phyloP scores from a whole-genome alignment of 106 monocot species.

The Acorus gramineus region DNA sequence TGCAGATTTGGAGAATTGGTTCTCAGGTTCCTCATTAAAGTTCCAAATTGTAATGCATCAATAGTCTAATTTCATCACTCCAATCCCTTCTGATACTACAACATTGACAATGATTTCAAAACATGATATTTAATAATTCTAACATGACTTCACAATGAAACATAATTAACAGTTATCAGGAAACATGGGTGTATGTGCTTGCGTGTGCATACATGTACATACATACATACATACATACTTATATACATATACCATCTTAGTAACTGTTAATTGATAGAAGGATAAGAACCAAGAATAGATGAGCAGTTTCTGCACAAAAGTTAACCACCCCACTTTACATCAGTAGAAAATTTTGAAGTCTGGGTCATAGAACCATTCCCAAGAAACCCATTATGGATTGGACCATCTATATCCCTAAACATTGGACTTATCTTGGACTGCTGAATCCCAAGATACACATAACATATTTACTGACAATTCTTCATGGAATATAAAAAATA shows the following conservation, averaged over 20 bases:
- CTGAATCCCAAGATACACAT: neutral
- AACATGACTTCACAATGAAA: no score
- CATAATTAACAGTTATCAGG: no score
- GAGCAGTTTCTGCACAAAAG: constrained; percentile 58
- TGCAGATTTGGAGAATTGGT: constrained; percentile 46
- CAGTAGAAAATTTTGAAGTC: constrained; percentile 29
- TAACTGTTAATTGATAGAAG: constrained; percentile 17
- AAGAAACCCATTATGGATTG: constrained; percentile 30
- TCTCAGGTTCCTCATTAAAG: constrained; percentile 53
- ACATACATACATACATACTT: no score
- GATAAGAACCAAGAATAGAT: constrained; percentile 61
- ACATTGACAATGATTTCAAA: no score
- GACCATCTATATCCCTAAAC: constrained; percentile 6
- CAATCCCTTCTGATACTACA: no score
- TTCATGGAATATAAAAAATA: no score
- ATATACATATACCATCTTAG: no score
- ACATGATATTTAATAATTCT: no score
- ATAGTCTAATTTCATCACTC: constrained; percentile 72
- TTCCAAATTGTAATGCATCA: constrained; percentile 74
- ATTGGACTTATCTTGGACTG: neutral
- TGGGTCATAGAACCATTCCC: constrained; percentile 65
- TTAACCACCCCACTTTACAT: constrained; percentile 51
- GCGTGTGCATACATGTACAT: no score
- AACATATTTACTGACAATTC: no score
- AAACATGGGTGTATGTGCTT: no score